A percentile compares a stretch with the other conserved stretches of the same genome.
Evolutionary conservation across 257 asterid species (phyloP).

Genomic region (Nicotiana attenuata): DNA sequence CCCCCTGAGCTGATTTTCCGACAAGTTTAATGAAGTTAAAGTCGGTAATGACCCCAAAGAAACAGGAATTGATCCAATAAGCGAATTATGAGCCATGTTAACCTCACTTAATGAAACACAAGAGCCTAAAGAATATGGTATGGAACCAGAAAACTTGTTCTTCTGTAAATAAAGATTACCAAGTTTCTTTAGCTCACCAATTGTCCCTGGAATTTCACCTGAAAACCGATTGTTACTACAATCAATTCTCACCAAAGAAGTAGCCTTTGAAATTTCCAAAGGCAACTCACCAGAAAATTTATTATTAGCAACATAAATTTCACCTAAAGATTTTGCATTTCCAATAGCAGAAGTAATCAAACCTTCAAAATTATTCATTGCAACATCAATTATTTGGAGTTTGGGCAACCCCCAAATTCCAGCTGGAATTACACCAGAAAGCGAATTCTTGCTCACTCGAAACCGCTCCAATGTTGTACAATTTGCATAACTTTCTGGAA

Average conservation of each 20-base stretch:
- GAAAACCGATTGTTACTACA: constrained; percentile 56
- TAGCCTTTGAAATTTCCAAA: constrained; percentile 38
- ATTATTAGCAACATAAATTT: constrained; percentile 44
- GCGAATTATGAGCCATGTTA: constrained; percentile 55
- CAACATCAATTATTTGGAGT: constrained; percentile 43
- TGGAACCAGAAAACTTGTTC: constrained; percentile 52
- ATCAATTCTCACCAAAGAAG: constrained; percentile 44
- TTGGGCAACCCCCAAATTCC: constrained; percentile 80
- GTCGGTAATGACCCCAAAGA: constrained; percentile 50
- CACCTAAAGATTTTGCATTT: constrained; percentile 47
- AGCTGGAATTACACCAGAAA: constrained; percentile 61
- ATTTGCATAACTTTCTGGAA: constrained; percentile 56
- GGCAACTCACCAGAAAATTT: constrained; percentile 59
- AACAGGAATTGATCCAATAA: constrained; percentile 55
- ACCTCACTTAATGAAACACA: constrained; percentile 51
- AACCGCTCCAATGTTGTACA: constrained; percentile 54
- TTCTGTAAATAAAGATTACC: constrained; percentile 41
- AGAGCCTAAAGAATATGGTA: constrained; percentile 66
- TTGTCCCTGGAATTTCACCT: constrained; percentile 45
- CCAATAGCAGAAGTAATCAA: constrained; percentile 50
- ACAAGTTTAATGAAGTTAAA: constrained; percentile 64
- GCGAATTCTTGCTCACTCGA: constrained; percentile 57
- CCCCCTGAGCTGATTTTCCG: constrained; percentile 69
- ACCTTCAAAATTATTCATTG: constrained; percentile 53
- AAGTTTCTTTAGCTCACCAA: constrained; percentile 56